Conservation (phyloP, 2,329 filamentous ascomycete species). For the Monosporascus sp. region DNA sequence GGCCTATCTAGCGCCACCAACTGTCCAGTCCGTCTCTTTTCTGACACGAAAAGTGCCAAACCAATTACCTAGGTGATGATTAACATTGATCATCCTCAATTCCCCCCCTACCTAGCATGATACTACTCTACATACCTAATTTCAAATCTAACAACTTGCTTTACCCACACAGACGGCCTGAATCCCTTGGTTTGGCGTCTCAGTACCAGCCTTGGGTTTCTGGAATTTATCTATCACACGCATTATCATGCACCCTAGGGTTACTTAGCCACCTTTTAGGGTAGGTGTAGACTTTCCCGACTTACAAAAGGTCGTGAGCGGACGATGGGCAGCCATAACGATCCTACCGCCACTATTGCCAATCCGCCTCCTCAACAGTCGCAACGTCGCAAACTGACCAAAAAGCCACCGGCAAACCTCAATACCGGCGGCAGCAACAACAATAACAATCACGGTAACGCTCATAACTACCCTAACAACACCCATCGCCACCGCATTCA, state of each 20-base stretch:
- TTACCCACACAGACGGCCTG: background rate
- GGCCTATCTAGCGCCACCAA: background rate
- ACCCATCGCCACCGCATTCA: conserved; percentile 39
- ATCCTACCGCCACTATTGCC: conserved; percentile 17
- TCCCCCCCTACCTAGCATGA: background rate
- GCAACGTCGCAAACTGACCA: conserved; percentile 57
- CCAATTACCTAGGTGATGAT: background rate
- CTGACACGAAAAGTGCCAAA: background rate
- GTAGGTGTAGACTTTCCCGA: background rate
- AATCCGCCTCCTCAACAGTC: conserved; percentile 36
- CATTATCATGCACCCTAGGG: background rate
- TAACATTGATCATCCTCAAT: background rate
- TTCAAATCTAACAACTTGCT: background rate
- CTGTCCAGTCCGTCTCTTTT: background rate
- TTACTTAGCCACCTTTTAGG: background rate
- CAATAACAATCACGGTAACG: conserved; percentile 15
- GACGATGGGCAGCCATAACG: background rate
- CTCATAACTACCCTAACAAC: conserved; percentile 1
- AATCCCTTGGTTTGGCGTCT: background rate
- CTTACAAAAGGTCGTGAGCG: background rate
- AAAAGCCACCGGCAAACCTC: conserved; percentile 47
- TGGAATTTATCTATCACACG: background rate
- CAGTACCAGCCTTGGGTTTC: background rate
- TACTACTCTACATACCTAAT: background rate
- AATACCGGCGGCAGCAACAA: conserved; percentile 4